Base-by-base conservation (phyloP, 2,329 filamentous ascomycete species). In the Diaporthe destruens region DNA sequence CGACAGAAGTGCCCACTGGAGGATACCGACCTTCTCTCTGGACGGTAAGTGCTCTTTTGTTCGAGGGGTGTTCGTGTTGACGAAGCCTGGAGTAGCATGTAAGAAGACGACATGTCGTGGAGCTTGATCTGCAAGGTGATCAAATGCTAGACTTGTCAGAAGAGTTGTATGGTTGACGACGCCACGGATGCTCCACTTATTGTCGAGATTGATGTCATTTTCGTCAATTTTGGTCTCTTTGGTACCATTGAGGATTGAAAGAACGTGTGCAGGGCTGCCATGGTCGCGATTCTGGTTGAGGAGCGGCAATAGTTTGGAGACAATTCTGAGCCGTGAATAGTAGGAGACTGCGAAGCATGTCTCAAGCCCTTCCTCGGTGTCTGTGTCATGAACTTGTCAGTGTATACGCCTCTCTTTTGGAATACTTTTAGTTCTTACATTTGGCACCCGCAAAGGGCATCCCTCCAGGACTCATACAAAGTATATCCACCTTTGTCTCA, bases 311-410 rank as follows among this genome's bases (percentile, higher is more conserved):
- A 83, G 76, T 47, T 80, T 80, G 7, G 71, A 75, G 36, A 79
- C 69, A 11, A 82, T 68, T 5, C 80, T 78, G 7, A 80, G 59
- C 32, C 81, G 78, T 2, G 80, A 74, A 69, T 78, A 81, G 76
- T 81, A 82, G 4, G 78, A 78, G 14, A 82, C 57, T 6, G 79
- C 72, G 39, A 80, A 73, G 53, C 71, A 76, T 3, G 70, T 56
- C 18, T 83, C 77, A 5, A 82, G 76, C 36, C 77, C 77, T 72
- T 83, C 81, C 14, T 72, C 53, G 0, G 80, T 82, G 65, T 80
- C 80, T 79, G 25, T 44, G 49, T 57, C 32, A 18, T 53, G 18
- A 32, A n/a, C 2, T 32, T 44, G 11, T 56, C 29, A 36, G 71
- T 18, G 2, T 4, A 6, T 9, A 29, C 2, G n/a, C 3, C 20